Evolutionary conservation across 164 flowering plant genomes (phyloP).

Genomic region (Tetrastigma voinierianum): DNA sequence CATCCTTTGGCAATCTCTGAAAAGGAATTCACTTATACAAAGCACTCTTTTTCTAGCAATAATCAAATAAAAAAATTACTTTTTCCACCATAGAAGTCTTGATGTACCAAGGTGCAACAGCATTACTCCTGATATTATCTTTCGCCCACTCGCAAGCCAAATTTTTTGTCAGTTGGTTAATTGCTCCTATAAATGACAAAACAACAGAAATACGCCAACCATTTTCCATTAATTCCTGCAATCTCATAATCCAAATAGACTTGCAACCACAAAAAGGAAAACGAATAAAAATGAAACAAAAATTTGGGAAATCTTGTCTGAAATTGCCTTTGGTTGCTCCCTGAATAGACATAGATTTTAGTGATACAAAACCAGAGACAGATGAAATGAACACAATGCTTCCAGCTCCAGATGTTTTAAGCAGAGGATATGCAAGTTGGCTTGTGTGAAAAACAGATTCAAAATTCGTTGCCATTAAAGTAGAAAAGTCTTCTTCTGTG

Average conservation of each 20-base stretch:
- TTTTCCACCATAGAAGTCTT: constrained; percentile 38
- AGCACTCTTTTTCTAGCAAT: no score
- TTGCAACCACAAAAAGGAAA: background rate
- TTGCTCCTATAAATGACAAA: constrained; percentile 27
- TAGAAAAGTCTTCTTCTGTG: constrained; percentile 50
- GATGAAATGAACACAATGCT: constrained; percentile 73
- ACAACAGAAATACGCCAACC: background rate
- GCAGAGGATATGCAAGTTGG: constrained; percentile 67
- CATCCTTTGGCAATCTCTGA: no score
- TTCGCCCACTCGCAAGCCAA: constrained; percentile 50
- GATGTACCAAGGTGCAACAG: constrained; percentile 48
- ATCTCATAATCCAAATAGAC: background rate
- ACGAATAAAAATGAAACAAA: background rate
- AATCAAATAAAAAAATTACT: constrained; percentile 12
- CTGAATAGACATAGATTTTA: constrained; percentile 39
- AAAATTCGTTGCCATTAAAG: constrained; percentile 51
- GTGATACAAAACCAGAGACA: constrained; percentile 51
- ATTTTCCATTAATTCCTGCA: no score
- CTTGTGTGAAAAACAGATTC: constrained; percentile 60
- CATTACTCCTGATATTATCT: constrained; percentile 41
- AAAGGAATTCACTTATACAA: no score
- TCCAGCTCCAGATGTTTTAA: constrained; percentile 61
- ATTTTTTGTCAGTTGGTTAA: constrained; percentile 43
- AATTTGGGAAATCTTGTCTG: no score
- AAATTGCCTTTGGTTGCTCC: constrained; percentile 61